These are phyloP conservation scores for Ophiostoma triangulosporum DNA, from an alignment of 2,329 filamentous ascomycete species.

Conservation along the genomic window DNA sequence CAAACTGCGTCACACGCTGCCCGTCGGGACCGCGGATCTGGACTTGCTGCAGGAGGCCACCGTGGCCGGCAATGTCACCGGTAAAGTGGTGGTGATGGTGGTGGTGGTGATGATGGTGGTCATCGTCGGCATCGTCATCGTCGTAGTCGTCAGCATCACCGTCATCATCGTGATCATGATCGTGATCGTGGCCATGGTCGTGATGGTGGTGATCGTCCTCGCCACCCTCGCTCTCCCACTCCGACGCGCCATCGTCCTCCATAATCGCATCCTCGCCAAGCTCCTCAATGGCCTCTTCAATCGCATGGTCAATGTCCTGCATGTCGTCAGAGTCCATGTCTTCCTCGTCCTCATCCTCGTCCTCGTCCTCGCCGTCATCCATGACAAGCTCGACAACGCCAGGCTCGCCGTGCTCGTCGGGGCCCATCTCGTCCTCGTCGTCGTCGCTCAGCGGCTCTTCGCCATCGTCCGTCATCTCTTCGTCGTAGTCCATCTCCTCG, in stretches of 20 bases:
- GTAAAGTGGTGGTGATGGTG: conserved; percentile 29
- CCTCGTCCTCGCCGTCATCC: conserved; percentile 49
- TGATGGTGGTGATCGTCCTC: conserved; percentile 42
- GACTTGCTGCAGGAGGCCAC: conserved; percentile 17
- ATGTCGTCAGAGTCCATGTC: conserved; percentile 36
- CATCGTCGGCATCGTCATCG: conserved; percentile 21
- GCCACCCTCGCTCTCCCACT: conserved; percentile 49
- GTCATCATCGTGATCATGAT: conserved; percentile 33
- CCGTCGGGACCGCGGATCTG: conserved; percentile 36
- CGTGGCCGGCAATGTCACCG: conserved; percentile 21
- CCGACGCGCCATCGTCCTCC: conserved; percentile 45
- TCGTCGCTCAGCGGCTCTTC: conserved; percentile 84
- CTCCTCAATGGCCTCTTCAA: conserved; percentile 46
- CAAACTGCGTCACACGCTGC: conserved; percentile 37
- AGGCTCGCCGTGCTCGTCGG: conserved; percentile 60
- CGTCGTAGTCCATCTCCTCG: conserved; percentile 83
- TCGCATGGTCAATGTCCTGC: conserved; percentile 34
- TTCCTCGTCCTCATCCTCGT: conserved; percentile 32
- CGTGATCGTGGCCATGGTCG: conserved; percentile 16
- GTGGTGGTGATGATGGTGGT: conserved; percentile 16
- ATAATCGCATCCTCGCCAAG: conserved; percentile 49
- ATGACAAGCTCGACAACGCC: conserved; percentile 65
- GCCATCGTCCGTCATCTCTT: conserved; percentile 64
- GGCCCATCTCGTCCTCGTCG: conserved; percentile 75
- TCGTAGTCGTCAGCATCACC: conserved; percentile 30